These are phyloP conservation scores for Erysimum cheiranthoides DNA, from an alignment of 345 rosid genomes.

Conservation along the genomic window DNA sequence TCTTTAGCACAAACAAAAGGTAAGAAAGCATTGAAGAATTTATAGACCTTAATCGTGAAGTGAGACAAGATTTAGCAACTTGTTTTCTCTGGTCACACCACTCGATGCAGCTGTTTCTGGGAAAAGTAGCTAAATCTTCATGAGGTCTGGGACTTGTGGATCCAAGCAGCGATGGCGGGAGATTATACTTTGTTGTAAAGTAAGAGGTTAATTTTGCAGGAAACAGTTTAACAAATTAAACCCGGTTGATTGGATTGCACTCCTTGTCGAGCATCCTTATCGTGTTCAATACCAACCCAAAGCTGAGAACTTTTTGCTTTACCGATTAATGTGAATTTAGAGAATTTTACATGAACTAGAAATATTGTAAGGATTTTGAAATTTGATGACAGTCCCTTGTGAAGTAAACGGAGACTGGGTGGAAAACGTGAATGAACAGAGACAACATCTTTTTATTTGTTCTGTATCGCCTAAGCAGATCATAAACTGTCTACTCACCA, in stretches of 20 bases:
- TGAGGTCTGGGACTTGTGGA: background rate
- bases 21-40: background rate
- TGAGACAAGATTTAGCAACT: background rate
- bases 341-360: slow-evolving; percentile 18
- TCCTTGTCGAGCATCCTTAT: background rate
- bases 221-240: slow-evolving; percentile 9
- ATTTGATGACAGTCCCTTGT: background rate
- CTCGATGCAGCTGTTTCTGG: slow-evolving; percentile 14
- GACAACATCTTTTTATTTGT: background rate
- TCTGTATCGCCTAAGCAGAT: background rate
- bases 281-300: background rate
- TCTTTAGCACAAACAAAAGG: slow-evolving; percentile 42
- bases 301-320: slow-evolving; percentile 4
- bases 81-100: background rate
- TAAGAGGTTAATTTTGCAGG: slow-evolving; percentile 3
- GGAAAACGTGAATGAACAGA: background rate
- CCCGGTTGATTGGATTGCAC: slow-evolving; percentile 1
- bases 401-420: background rate
- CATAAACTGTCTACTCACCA: background rate
- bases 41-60: background rate
- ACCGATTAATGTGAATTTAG: background rate
- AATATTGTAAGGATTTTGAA: background rate
- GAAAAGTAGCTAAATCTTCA: slow-evolving; percentile 13
- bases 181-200: slow-evolving; percentile 22
- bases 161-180: background rate